phyloP scores from a whole-genome alignment of 2,329 filamentous ascomycete species.

The Amylocarpus encephaloides region DNA sequence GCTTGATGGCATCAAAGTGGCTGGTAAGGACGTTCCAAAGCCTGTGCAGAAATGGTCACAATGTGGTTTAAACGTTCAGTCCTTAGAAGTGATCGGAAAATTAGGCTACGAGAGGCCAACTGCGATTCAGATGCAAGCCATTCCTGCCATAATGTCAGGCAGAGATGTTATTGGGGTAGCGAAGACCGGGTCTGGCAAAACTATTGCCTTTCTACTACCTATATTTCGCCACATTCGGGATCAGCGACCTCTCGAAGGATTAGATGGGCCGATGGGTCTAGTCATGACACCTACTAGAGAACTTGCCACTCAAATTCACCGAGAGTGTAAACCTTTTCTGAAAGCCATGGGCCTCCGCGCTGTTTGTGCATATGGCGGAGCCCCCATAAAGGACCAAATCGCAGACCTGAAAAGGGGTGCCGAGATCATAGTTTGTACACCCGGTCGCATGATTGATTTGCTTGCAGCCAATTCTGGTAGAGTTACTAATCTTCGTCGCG shows the following conservation, averaged over 20 bases:
- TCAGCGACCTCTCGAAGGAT: slow-evolving; percentile 71
- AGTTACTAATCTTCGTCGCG: slow-evolving; percentile 81
- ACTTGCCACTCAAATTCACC: slow-evolving; percentile 86
- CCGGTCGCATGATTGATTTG: slow-evolving; percentile 92
- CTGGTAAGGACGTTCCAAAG: slow-evolving; percentile 80
- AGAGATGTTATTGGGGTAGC: slow-evolving; percentile 93
- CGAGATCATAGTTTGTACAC: slow-evolving; percentile 91
- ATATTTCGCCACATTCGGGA: slow-evolving; percentile 99
- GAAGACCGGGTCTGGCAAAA: slow-evolving; percentile 97
- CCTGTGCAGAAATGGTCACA: slow-evolving; percentile 97
- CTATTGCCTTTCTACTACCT: slow-evolving; percentile 86
- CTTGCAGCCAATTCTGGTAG: slow-evolving; percentile 89
- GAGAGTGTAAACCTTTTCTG: slow-evolving; percentile 89
- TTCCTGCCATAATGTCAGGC: slow-evolving; percentile 92
- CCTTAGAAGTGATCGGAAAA: slow-evolving; percentile 74
- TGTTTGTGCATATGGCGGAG: slow-evolving; percentile 90
- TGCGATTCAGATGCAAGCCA: slow-evolving; percentile 89
- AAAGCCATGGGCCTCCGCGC: slow-evolving; percentile 79
- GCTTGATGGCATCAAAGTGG: slow-evolving; percentile 91
- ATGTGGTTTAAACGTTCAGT: slow-evolving; percentile 81
- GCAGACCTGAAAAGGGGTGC: slow-evolving; percentile 91
- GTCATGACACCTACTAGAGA: slow-evolving; percentile 95
- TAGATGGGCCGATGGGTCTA: slow-evolving; percentile 80
- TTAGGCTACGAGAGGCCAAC: slow-evolving; percentile 85
- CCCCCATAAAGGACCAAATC: slow-evolving; percentile 96